These are phyloP conservation scores for Debaryomyces sp. DNA, from an alignment of 1,139 yeast genomes.

Conservation along the genomic window DNA sequence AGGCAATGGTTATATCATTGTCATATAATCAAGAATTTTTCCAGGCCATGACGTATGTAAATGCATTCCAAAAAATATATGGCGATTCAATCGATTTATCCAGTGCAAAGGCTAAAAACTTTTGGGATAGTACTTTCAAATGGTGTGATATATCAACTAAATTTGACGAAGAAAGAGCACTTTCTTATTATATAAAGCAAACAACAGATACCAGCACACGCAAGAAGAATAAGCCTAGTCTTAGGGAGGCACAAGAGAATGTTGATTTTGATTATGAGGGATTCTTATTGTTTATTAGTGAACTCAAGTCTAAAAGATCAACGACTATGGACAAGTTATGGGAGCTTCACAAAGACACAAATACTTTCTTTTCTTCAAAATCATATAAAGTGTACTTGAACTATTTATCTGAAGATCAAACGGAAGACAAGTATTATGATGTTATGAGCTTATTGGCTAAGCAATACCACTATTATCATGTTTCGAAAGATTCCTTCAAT, in stretches of 20 bases:
- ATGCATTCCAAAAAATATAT: slow-evolving; percentile 38
- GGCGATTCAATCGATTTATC: slow-evolving; percentile 22
- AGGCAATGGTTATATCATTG: slow-evolving; percentile 34
- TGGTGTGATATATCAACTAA: slow-evolving; percentile 39
- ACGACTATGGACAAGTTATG: slow-evolving; percentile 36
- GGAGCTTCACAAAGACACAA: slow-evolving; percentile 30
- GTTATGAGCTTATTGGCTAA: slow-evolving; percentile 24
- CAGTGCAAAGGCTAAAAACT: slow-evolving; percentile 21
- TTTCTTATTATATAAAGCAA: slow-evolving; percentile 28
- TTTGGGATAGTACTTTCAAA: slow-evolving; percentile 42
- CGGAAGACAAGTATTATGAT: slow-evolving; percentile 25
- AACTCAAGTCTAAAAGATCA: slow-evolving; percentile 28
- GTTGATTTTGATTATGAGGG: slow-evolving; percentile 46
- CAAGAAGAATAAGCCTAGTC: slow-evolving; percentile 12
- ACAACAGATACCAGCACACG: slow-evolving; percentile 15
- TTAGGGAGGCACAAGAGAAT: slow-evolving; percentile 34
- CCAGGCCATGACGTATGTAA: slow-evolving; percentile 37
- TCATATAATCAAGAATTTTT: slow-evolving; percentile 35
- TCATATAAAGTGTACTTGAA: slow-evolving; percentile 29
- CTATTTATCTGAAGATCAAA: slow-evolving; percentile 22
- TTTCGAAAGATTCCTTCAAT: slow-evolving; percentile 32
- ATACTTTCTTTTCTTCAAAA: slow-evolving; percentile 27
- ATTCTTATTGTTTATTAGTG: slow-evolving; percentile 30
- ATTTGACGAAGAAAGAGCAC: slow-evolving; percentile 29
- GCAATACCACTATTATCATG: slow-evolving; percentile 24